A percentile compares a stretch with the other conserved stretches of the same genome.
These are phyloP conservation scores for Cladophialophora carrionii DNA, from an alignment of 2,329 filamentous ascomycete species.

Conservation along the genomic window DNA sequence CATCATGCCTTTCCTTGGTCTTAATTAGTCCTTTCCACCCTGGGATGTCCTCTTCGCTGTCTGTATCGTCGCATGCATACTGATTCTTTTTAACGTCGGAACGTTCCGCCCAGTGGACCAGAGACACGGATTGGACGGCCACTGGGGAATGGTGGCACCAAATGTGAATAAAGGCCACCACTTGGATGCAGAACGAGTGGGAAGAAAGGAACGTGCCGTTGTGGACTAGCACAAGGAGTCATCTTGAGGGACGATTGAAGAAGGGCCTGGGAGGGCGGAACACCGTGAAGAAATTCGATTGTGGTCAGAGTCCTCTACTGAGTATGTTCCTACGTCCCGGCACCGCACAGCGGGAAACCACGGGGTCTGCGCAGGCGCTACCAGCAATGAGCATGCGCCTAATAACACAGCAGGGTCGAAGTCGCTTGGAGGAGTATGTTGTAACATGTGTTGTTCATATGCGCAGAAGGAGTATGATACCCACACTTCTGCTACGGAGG, in stretches of 20 bases:
- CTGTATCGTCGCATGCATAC: neutral
- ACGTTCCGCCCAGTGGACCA: neutral
- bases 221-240: neutral
- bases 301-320: neutral
- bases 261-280: neutral
- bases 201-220: neutral
- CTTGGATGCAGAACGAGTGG: neutral
- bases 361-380: neutral
- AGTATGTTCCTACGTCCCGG: neutral
- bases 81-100: neutral
- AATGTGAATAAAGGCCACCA: neutral
- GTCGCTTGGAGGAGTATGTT: neutral
- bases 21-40: too few relatives aligned
- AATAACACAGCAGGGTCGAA: slow-evolving; percentile 10
- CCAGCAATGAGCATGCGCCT: neutral
- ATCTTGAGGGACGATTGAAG: neutral
- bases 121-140: neutral
- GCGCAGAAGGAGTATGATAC: slow-evolving; percentile 6
- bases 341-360: neutral
- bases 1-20: too few relatives aligned
- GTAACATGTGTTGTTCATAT: slow-evolving; percentile 11
- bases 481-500: slow-evolving; percentile 2
- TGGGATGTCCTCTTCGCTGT: too few relatives aligned
- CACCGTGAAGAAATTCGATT: neutral
- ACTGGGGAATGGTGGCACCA: neutral